Evolutionary conservation across 208 protist species (phyloP), one percentile per base, ranked within the genome.

Genomic region (Wallacemonas collosoma): DNA sequence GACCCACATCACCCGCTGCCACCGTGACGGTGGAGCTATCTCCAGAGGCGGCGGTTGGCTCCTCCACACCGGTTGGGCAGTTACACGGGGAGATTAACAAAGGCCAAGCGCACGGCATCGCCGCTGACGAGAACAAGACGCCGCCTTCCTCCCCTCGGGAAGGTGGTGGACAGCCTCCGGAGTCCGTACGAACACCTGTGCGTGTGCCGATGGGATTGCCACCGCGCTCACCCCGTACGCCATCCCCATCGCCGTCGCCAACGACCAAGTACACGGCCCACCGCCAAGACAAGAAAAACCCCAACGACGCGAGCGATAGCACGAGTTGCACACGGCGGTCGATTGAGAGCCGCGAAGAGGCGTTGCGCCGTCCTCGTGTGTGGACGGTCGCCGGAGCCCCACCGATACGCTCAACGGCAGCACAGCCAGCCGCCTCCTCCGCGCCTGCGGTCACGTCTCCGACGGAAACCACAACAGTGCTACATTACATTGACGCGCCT

Each of bases 321-420:
- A 26, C 9, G 4, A 56, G n/a, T 39, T 1, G 12, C n/a, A n/a
- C 40, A 35, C 44, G 4, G 48, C 63, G 47, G 12, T 17, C 48
- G 7, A 41, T 15, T 3, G 48, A 56, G 11, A 44, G 38, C 5
- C 41, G 68, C 45, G 41, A 73, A 39, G 56, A 9, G 38, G 26
- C 57, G 6, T 43, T 73, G 54, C 54, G 43, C n/a, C 54, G 51
- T 40, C 74, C 73, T 39, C 79, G 83, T 68, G 84, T 92, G 44
- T 92, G 81, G 83, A 92, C 87, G 58, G 64, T 92, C 40, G 81
- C 83, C n/a, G 87, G 84, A 8, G 75, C 72, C 40, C 44, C 71
- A 12, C 47, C 55, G 38, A 53, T n/a, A 36, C 17, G 39, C n/a
- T n/a, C 56, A 41, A 50, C 8, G 45, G 8, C 8, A 6, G 45